Evolutionary conservation across 768 basidiomycete species (phyloP), one percentile per base, ranked within the genome.

Genomic region (Pulveroboletus sp.): DNA sequence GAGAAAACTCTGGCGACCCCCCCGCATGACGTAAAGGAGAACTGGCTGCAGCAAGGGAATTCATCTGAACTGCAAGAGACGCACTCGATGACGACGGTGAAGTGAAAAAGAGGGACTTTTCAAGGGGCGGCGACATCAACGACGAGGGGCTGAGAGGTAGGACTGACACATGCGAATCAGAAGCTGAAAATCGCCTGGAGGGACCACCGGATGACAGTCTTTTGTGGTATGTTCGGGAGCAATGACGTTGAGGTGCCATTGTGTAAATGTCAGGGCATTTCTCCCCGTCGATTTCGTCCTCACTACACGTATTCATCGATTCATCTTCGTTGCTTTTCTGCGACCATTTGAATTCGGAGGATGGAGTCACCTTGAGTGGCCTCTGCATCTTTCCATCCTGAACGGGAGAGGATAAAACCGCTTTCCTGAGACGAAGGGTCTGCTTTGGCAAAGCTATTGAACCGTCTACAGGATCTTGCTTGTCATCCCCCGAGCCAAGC

Each of bases 91-190:
- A 57, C 27, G 47, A 13, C 1, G 62, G 28, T 4, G 47, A 62
- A 1, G 75, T 74, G 55, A 86, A 85, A 57, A 78, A 81, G 27
- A 86, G 70, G 26, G 73, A 71, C 26, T 71, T 76, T 48, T 82
- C 76, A 48, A 86, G 69, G 1, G 78, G 74, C 1, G 80, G 78
- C 10, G 78, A 83, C 63, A 71, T 79, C 32, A 86, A 64, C 51
- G 73, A 72, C 2, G 80, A 73, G 0, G 84, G 84, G 53, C 81
- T 82, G 24, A 69, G 69, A 0, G 81, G 80, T 4, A 86, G 71
- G 18, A 77, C 56, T 4, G 69, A 70, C 9, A 68, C 66, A 41
- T 74, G 72, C 24, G 56, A 43, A 32, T 67, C 64, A 21, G 60
- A 46, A 41, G 51, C 52, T 15, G 52, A 60, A 32, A 51, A 54